Percentiles rank a stretch among this genome's conserved stretches.
These are phyloP conservation scores for Podosphaera xanthii DNA, from an alignment of 2,329 filamentous ascomycete genomes.

Conservation along the genomic window DNA sequence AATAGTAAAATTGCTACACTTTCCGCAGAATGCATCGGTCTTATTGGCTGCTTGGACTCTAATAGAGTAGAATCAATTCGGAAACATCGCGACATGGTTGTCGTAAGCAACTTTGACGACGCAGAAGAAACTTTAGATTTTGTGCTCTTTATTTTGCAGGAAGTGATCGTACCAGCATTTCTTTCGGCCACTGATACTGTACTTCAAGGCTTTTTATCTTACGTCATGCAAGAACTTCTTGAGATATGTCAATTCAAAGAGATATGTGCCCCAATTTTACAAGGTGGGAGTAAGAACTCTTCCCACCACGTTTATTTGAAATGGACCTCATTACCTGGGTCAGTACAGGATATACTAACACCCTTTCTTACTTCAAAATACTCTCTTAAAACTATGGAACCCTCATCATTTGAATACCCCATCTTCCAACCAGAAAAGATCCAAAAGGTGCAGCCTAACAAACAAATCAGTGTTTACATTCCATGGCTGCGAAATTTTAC, in stretches of 20 bases:
- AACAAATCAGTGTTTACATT: slow-evolving; percentile 43
- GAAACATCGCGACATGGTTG: slow-evolving; percentile 61
- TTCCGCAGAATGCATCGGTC: slow-evolving; percentile 62
- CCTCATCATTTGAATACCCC: slow-evolving; percentile 41
- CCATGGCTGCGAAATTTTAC: slow-evolving; percentile 67
- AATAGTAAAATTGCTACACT: slow-evolving; percentile 45
- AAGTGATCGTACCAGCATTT: slow-evolving; percentile 79
- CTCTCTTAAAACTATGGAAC: slow-evolving; percentile 37
- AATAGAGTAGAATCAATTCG: slow-evolving; percentile 66
- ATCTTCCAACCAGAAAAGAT: slow-evolving; percentile 27
- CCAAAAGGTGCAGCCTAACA: slow-evolving; percentile 7
- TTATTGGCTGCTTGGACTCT: slow-evolving; percentile 78
- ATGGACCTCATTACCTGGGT: slow-evolving; percentile 59
- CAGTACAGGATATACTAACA: slow-evolving; percentile 56
- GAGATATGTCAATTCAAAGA: slow-evolving; percentile 51
- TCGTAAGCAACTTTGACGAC: slow-evolving; percentile 66
- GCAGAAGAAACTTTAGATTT: slow-evolving; percentile 67
- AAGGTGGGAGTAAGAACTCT: slow-evolving; percentile 19
- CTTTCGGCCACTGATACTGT: slow-evolving; percentile 71
- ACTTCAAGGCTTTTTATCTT: slow-evolving; percentile 78
- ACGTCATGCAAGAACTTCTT: slow-evolving; percentile 80
- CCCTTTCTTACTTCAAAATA: slow-evolving; percentile 79
- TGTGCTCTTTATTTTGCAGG: slow-evolving; percentile 60
- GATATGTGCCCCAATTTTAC: slow-evolving; percentile 18
- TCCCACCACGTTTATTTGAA: slow-evolving; percentile 41